phyloP scores from a whole-genome alignment of 2,329 filamentous ascomycete species.

The Cladosporium austrohemisphaericum region DNA sequence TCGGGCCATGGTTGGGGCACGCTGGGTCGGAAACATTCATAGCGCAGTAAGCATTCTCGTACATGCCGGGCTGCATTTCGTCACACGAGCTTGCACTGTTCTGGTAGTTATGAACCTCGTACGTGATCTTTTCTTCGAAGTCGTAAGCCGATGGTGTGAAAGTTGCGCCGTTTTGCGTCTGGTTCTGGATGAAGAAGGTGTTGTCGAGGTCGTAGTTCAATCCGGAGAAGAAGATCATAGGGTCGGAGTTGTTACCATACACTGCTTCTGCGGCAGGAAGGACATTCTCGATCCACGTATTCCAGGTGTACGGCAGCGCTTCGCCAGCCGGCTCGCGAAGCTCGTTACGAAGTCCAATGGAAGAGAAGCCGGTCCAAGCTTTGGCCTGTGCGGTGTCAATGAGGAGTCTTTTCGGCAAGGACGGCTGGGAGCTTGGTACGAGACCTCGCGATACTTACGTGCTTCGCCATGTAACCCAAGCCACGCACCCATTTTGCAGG shows the following conservation, averaged over 20 bases:
- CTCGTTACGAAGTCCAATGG: slow-evolving; percentile 55
- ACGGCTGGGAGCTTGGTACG: too few species aligned
- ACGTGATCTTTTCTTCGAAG: slow-evolving; percentile 54
- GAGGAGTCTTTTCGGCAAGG: too few species aligned
- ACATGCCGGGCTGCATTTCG: slow-evolving; percentile 45
- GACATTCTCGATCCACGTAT: slow-evolving; percentile 35
- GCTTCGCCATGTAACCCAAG: slow-evolving; percentile 56
- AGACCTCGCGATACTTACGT: slow-evolving; percentile 35
- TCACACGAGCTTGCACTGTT: slow-evolving; percentile 46
- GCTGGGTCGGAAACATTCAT: slow-evolving; percentile 38
- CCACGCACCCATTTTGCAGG: slow-evolving; percentile 59
- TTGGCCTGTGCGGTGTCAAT: slow-evolving; percentile 24
- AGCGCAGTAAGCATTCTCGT: slow-evolving; percentile 53
- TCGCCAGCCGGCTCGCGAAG: slow-evolving; percentile 37
- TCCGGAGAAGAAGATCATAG: slow-evolving; percentile 59
- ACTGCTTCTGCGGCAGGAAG: slow-evolving; percentile 49
- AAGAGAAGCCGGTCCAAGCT: slow-evolving; percentile 46
- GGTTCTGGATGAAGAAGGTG: slow-evolving; percentile 47
- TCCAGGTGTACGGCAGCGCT: slow-evolving; percentile 51
- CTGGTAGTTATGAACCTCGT: slow-evolving; percentile 61
- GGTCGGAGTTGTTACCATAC: slow-evolving; percentile 48
- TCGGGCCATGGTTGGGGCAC: slow-evolving; percentile 44
- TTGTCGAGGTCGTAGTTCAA: slow-evolving; percentile 56
- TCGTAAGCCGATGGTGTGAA: slow-evolving; percentile 49
- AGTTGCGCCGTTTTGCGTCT: slow-evolving; percentile 47